phyloP scores from a whole-genome alignment of 345 rosid genomes.

The Toxicodendron radicans region DNA sequence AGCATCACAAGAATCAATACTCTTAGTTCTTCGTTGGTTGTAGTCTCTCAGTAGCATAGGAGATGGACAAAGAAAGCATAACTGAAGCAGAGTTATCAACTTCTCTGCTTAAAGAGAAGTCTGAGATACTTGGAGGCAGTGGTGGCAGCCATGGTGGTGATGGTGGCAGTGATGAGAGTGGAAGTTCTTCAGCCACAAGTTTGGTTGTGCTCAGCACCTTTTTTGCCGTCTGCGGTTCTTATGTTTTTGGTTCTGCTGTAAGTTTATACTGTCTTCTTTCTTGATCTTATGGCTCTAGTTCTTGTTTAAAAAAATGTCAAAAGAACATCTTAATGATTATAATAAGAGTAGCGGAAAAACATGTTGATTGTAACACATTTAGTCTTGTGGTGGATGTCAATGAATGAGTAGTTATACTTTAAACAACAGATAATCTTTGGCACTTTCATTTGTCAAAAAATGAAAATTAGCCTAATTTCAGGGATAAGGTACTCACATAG shows the following conservation, averaged over 20 bases:
- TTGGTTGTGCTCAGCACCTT: conserved; percentile 21
- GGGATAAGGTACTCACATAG: not conserved
- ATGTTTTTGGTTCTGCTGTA: conserved; percentile 48
- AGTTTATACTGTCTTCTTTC: conserved; percentile 7
- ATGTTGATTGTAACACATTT: too few species aligned
- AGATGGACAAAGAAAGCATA: conserved; percentile 4
- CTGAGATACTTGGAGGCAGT: not conserved
- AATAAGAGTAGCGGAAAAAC: not conserved
- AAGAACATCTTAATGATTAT: not conserved
- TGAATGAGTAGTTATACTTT: not conserved
- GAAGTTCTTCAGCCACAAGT: conserved; percentile 21
- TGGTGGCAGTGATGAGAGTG: not conserved
- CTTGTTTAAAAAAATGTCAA: not conserved
- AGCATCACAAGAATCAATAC: not conserved
- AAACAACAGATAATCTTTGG: not conserved
- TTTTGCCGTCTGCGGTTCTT: conserved; percentile 29
- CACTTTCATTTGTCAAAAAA: not conserved
- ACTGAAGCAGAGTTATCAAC: conserved; percentile 19
- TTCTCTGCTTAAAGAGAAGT: conserved; percentile 13
- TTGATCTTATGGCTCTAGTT: not conserved
- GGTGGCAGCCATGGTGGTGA: not conserved
- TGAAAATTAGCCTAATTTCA: not conserved
- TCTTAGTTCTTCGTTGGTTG: not conserved
- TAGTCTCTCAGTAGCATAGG: not conserved
- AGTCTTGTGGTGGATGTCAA: not conserved